Evolutionary conservation across 2,329 filamentous ascomycete species (phyloP).

Genomic region (Colletotrichum spinosum): DNA sequence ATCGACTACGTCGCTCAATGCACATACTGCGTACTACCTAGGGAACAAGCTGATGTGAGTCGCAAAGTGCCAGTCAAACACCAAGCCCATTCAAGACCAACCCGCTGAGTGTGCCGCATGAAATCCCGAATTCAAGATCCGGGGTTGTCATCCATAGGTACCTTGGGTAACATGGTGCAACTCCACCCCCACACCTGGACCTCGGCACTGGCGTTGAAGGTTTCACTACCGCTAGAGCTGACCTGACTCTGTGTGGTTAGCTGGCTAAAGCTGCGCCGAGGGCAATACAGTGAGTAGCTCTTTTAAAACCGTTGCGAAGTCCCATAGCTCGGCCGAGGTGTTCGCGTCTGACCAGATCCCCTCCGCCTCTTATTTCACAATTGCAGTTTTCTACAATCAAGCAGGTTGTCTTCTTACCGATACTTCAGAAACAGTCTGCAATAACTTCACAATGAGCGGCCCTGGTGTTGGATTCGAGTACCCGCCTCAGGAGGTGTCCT

Average conservation of each 20-base stretch:
- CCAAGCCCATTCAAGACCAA: conserved; percentile 6
- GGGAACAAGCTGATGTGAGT: too few species aligned
- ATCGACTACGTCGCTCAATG: too few species aligned
- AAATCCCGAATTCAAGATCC: conserved; percentile 33
- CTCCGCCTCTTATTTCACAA: conserved; percentile 1
- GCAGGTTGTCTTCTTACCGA: neutral
- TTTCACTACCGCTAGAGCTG: conserved; percentile 29
- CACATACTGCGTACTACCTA: too few species aligned
- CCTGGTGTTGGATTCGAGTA: conserved; percentile 82
- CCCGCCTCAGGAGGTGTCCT: conserved; percentile 79
- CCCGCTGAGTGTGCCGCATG: neutral
- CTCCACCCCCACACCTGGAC: conserved; percentile 37
- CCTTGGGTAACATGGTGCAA: conserved; percentile 12
- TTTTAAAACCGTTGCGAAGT: conserved; percentile 33
- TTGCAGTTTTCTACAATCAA: conserved; percentile 7
- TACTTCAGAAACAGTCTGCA: neutral
- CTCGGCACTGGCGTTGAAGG: conserved; percentile 35
- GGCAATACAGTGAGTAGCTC: conserved; percentile 14
- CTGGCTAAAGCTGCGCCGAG: conserved; percentile 33
- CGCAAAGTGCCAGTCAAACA: neutral
- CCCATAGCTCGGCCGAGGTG: conserved; percentile 32
- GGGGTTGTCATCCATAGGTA: conserved; percentile 15
- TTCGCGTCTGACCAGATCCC: conserved; percentile 1
- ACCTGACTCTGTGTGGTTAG: conserved; percentile 22
- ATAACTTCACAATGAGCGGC: conserved; percentile 41